These are phyloP conservation scores for Dunaliella primolecta DNA, from an alignment of 139 green algal genomes.

Conservation along the genomic window DNA sequence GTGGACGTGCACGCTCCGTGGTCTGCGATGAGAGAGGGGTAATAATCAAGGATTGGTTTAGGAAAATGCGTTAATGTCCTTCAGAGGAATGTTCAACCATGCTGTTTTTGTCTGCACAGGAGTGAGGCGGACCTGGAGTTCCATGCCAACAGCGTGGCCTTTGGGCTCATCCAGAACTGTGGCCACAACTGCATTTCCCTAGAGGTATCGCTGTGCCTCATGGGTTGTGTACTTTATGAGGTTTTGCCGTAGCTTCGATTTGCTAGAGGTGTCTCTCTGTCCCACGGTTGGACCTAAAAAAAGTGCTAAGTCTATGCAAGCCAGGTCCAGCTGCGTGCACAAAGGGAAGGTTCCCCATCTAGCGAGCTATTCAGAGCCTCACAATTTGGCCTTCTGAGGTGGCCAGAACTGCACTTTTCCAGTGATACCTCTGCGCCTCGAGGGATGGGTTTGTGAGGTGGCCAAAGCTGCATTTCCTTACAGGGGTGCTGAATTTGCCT, in stretches of 20 bases:
- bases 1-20: too few species aligned
- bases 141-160: slow-evolving; percentile 59
- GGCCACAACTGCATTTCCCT: slow-evolving; percentile 78
- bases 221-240: neutral
- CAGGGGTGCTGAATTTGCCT: too few species aligned
- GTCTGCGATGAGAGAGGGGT: too few species aligned
- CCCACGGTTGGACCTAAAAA: too few species aligned
- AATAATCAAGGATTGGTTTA: too few species aligned
- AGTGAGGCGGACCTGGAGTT: slow-evolving; percentile 64
- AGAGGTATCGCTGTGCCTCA: slow-evolving; percentile 46
- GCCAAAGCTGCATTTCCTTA: too few species aligned
- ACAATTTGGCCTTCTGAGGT: neutral
- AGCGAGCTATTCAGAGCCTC: neutral
- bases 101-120: too few species aligned
- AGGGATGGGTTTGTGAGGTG: too few species aligned
- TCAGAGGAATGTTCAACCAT: too few species aligned
- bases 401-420: too few species aligned
- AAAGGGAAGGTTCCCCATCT: neutral
- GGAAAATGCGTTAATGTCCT: too few species aligned
- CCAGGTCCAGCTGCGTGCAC: neutral
- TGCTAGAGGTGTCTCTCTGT: neutral
- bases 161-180: slow-evolving; percentile 62
- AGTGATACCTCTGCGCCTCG: too few species aligned
- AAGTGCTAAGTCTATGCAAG: neutral
- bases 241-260: neutral